Conservation (phyloP, 805 yeast genomes). For the Saccharomycopsis fibuligera region DNA sequence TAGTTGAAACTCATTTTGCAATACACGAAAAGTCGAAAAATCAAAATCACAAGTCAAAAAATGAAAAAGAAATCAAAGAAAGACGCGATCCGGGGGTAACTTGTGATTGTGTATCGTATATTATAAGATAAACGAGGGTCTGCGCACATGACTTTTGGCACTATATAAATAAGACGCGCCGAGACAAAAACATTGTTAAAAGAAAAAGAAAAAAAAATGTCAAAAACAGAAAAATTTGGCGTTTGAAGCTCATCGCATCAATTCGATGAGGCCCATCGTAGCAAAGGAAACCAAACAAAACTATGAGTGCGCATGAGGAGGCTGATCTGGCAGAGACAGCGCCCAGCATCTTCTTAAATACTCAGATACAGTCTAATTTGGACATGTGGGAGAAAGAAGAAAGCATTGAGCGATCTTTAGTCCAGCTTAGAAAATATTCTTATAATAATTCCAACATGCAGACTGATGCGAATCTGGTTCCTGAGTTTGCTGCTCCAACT, state of each 20-base stretch:
- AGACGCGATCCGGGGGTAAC: too few species aligned
- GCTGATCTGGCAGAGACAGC: background rate
- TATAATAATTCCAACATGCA: too few species aligned
- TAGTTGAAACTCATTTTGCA: too few species aligned
- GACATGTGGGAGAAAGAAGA: constrained; percentile 16
- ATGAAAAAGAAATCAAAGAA: too few species aligned
- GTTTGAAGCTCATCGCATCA: background rate
- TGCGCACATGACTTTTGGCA: too few species aligned
- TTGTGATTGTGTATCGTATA: too few species aligned
- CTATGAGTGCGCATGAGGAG: background rate
- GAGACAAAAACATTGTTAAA: background rate
- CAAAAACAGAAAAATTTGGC: background rate
- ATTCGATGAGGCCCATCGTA: background rate
- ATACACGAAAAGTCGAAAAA: too few species aligned
- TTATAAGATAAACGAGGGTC: too few species aligned
- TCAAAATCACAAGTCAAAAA: too few species aligned
- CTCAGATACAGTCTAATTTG: constrained; percentile 13
- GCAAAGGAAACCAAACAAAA: background rate
- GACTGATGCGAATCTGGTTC: background rate
- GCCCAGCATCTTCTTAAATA: constrained; percentile 5
- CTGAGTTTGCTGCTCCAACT: too few species aligned
- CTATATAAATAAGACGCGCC: too few species aligned
- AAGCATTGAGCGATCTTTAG: background rate
- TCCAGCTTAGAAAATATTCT: background rate
- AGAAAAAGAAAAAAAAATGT: background rate